Evolutionary conservation across 129 eudicot genomes (phyloP).

Genomic region (Lactuca sativa): DNA sequence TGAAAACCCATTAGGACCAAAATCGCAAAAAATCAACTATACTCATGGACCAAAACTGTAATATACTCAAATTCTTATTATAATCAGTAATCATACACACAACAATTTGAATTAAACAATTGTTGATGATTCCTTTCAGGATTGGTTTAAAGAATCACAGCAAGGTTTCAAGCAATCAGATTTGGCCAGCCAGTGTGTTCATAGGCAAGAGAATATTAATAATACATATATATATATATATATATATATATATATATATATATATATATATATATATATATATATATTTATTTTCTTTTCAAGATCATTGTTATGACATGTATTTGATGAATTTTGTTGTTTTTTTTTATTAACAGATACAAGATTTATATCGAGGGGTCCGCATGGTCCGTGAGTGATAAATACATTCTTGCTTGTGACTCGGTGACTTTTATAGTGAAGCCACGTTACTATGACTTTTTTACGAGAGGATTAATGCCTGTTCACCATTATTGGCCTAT

Average conservation of each 20-base stretch:
- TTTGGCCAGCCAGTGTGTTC: constrained; percentile 67
- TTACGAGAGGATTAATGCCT: constrained; percentile 75
- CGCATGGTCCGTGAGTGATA: constrained; percentile 91
- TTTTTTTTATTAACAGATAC: constrained; percentile 46
- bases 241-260: too few species aligned
- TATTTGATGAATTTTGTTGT: neutral
- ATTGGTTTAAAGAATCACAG: constrained; percentile 53
- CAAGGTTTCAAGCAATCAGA: constrained; percentile 59
- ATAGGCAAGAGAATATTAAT: constrained; percentile 43
- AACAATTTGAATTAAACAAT: neutral
- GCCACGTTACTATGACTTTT: constrained; percentile 79
- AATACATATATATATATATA: too few species aligned
- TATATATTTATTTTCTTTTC: neutral
- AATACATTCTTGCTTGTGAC: constrained; percentile 84
- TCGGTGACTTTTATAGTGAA: constrained; percentile 65
- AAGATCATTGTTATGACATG: neutral
- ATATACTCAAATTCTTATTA: neutral
- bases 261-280: too few species aligned
- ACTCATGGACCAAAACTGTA: too few species aligned
- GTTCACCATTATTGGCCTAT: constrained; percentile 86
- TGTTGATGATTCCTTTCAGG: constrained; percentile 33
- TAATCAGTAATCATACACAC: constrained; percentile 9
- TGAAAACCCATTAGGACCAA: neutral
- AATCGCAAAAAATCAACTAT: neutral
- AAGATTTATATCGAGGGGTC: constrained; percentile 85